Evolutionary conservation across 2,329 filamentous ascomycete genomes (phyloP).

Genomic region (Simplicillium aogashimaense): DNA sequence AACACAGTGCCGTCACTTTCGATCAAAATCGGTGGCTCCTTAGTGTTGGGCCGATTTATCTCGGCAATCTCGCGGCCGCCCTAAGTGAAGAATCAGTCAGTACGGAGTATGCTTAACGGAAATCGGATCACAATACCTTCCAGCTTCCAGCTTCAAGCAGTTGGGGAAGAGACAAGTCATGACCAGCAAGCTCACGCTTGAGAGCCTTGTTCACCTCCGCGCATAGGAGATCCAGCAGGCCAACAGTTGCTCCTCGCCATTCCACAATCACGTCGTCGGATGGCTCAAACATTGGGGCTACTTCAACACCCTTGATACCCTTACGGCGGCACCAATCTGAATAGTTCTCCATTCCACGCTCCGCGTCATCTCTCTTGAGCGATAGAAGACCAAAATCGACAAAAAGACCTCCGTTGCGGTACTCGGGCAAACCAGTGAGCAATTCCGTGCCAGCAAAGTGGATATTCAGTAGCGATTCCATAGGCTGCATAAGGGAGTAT

Average conservation of each 20-base stretch:
- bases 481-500: constrained; percentile 88
- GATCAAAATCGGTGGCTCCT: constrained; percentile 92
- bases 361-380: constrained; percentile 58
- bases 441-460: constrained; percentile 74
- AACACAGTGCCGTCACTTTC: constrained; percentile 95
- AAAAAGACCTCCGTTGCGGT: constrained; percentile 82
- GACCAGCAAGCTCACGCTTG: constrained; percentile 52
- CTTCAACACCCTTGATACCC: constrained; percentile 50
- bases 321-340: constrained; percentile 60
- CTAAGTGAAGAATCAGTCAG: constrained; percentile 24
- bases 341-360: constrained; percentile 57
- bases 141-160: constrained; percentile 93
- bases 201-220: constrained; percentile 51
- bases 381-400: constrained; percentile 75
- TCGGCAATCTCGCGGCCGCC: constrained; percentile 93
- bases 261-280: constrained; percentile 54
- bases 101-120: background rate
- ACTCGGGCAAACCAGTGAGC: constrained; percentile 82
- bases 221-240: constrained; percentile 45
- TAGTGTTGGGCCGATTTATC: constrained; percentile 90
- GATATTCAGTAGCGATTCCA: constrained; percentile 70
- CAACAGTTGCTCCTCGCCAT: constrained; percentile 55
- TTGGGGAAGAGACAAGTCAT: constrained; percentile 71
- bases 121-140: constrained; percentile 55
- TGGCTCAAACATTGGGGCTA: constrained; percentile 48